Evolutionary conservation across 202 grass and related monocot species (phyloP).

Genomic region (Carex arenaria): DNA sequence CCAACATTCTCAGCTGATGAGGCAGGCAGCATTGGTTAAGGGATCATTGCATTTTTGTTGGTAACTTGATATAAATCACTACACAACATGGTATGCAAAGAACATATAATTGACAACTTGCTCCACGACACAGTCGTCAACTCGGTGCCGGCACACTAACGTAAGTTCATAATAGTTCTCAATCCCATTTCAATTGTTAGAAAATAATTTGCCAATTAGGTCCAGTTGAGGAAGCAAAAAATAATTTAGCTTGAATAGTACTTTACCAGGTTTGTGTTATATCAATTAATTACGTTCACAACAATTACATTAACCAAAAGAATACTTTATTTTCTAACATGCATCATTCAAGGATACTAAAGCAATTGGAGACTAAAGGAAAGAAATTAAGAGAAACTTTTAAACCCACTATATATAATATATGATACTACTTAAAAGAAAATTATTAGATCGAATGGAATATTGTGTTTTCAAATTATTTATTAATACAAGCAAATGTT

Average conservation of each 20-base stretch:
- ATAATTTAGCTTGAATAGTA: not conserved
- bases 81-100: conserved; percentile 72
- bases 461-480: not conserved
- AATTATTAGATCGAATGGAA: not conserved
- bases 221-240: not conserved
- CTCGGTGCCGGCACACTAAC: conserved; percentile 70
- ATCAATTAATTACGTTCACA: not conserved
- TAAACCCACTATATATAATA: not conserved
- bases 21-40: too few relatives aligned
- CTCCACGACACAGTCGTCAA: conserved; percentile 58
- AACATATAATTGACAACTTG: conserved; percentile 43
- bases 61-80: conserved; percentile 85
- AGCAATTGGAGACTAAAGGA: conserved; percentile 70
- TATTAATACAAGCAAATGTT: conserved; percentile 44
- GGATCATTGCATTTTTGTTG: too few relatives aligned
- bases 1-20: too few relatives aligned
- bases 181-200: not conserved
- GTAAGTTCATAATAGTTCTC: conserved; percentile 30
- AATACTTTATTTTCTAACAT: not conserved
- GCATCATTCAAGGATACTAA: conserved; percentile 66
- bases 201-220: too few relatives aligned
- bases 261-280: not conserved
- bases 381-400: not conserved
- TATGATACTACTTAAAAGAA: not conserved
- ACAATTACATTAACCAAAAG: not conserved